phyloP scores from a whole-genome alignment of 345 rosid genomes.

The Pistacia atlantica region DNA sequence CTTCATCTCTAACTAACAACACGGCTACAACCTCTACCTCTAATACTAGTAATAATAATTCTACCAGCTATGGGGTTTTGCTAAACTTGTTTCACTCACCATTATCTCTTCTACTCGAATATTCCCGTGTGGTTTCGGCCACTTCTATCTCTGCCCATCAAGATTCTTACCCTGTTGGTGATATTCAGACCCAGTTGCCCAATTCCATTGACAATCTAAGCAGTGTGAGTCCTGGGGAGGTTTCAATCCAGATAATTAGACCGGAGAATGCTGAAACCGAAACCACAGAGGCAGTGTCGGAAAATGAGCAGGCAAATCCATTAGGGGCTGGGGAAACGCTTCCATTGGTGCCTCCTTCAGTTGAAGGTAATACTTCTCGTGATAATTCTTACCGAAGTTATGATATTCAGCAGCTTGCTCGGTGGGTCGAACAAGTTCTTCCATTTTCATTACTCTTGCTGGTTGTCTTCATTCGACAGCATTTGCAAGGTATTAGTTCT shows the following conservation, averaged over 20 bases:
- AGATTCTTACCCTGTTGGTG: slow-evolving; percentile 12
- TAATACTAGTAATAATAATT: not conserved
- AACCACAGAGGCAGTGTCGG: not conserved
- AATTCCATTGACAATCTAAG: slow-evolving; percentile 9
- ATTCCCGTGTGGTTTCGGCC: slow-evolving; percentile 31
- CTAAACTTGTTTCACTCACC: slow-evolving; percentile 37
- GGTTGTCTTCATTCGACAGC: slow-evolving; percentile 63
- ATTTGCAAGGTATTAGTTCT: slow-evolving; percentile 54
- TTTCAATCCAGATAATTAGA: slow-evolving; percentile 50
- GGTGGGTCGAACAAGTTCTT: slow-evolving; percentile 62
- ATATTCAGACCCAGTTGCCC: slow-evolving; percentile 19
- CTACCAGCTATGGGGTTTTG: slow-evolving; percentile 28
- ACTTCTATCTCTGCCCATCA: not conserved
- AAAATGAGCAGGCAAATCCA: slow-evolving; percentile 17
- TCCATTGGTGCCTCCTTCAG: slow-evolving; percentile 23
- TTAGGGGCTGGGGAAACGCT: slow-evolving; percentile 15
- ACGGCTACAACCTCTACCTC: not conserved
- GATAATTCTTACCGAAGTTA: slow-evolving; percentile 46
- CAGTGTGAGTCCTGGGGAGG: slow-evolving; percentile 28
- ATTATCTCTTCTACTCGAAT: slow-evolving; percentile 35
- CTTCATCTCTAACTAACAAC: not conserved
- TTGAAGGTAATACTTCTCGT: slow-evolving; percentile 16
- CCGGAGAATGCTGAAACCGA: slow-evolving; percentile 19
- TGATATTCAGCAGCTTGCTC: slow-evolving; percentile 50
- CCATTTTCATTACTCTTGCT: slow-evolving; percentile 56